Evolutionary conservation across 2,329 filamentous ascomycete species (phyloP), one percentile per base, ranked within the genome.

Genomic region (Pseudogymnoascus sp.): DNA sequence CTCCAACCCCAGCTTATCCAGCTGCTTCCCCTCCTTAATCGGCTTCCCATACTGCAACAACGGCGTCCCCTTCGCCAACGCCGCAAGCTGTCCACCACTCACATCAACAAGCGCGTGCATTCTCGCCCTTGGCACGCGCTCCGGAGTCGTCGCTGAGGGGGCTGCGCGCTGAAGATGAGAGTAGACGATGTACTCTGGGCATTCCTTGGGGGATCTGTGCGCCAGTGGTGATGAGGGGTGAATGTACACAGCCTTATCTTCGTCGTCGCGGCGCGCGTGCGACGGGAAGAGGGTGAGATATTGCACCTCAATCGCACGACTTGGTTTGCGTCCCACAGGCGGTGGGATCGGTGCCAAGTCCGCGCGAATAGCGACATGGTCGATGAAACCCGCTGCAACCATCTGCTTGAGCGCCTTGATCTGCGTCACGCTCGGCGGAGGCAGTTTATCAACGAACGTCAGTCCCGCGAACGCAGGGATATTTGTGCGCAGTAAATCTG

Each of bases 321-420:
- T 86, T 0, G 93, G 90, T 67, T 90, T 91, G 16, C 88, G 82
- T 54, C 80, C 77, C 62, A 83, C 77, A 66, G 88, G 86, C 0
- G 88, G 87, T 0, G 90, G 90, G 11, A 82, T 83, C 0, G 92
- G 90, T 0, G 91, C 83, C n/a, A 92, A 80, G 75, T 99, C 93
- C 3, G 90, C 91, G 66, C 95, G 90, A 69, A 98, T 92, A 54
- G 95, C 95, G 43, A 99, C 84, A 69, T 97, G 90, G 76, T 99
- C 95, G 71, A 98, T 86, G 78, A 97, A 98, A 0, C 93, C 95
- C 0, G 92, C 89, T 0, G 93, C 91, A 21, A 91, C 87, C 78
- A 98, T 96, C 73, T 97, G 91, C 75, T 96, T 96, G 28, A 99
- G 80, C 0, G 91, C 86, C 57, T 87, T 87, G 28, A 96, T 79